phyloP scores from a whole-genome alignment of 1,284 basidiomycete genomes.

The Moesziomyces parantarcticus region DNA sequence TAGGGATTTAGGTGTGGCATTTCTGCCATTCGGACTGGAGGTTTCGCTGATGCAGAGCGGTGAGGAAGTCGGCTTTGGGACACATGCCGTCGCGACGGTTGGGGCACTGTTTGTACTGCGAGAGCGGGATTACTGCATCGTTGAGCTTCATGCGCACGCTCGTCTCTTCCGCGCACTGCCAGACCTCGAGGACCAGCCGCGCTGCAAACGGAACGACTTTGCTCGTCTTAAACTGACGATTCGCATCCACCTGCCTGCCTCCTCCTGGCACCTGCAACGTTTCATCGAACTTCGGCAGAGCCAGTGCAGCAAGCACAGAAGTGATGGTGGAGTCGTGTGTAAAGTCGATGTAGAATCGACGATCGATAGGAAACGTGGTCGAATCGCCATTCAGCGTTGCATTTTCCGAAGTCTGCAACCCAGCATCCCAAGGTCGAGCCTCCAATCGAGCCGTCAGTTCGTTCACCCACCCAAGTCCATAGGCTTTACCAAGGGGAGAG shows the following conservation, averaged over 20 bases:
- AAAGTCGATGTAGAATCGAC: constrained; percentile 64
- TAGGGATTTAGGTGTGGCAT: constrained; percentile 8
- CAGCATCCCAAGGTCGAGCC: constrained; percentile 30
- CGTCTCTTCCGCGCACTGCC: constrained; percentile 25
- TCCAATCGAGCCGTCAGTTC: constrained; percentile 63
- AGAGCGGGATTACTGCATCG: constrained; percentile 59
- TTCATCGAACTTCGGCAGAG: constrained; percentile 44
- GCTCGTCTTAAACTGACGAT: constrained; percentile 45
- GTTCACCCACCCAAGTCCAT: constrained; percentile 82
- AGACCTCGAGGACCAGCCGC: constrained; percentile 57
- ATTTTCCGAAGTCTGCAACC: constrained; percentile 62
- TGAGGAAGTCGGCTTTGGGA: constrained; percentile 38
- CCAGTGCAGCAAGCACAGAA: constrained; percentile 56
- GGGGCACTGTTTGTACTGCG: constrained; percentile 49
- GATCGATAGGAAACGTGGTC: constrained; percentile 59
- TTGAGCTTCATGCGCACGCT: constrained; percentile 48
- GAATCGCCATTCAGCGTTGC: constrained; percentile 55
- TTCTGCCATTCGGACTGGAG: constrained; percentile 47
- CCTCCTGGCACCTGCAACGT: constrained; percentile 15
- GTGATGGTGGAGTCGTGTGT: constrained; percentile 64
- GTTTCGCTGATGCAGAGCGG: constrained; percentile 42
- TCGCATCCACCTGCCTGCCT: constrained; percentile 20
- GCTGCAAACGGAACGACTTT: constrained; percentile 63
- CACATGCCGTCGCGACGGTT: constrained; percentile 57
- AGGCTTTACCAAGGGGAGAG: constrained; percentile 79